Percentiles rank a stretch among this genome's conserved stretches.
Conservation (phyloP, 2,329 filamentous ascomycete genomes). For the Dactylonectria estremocensis region DNA sequence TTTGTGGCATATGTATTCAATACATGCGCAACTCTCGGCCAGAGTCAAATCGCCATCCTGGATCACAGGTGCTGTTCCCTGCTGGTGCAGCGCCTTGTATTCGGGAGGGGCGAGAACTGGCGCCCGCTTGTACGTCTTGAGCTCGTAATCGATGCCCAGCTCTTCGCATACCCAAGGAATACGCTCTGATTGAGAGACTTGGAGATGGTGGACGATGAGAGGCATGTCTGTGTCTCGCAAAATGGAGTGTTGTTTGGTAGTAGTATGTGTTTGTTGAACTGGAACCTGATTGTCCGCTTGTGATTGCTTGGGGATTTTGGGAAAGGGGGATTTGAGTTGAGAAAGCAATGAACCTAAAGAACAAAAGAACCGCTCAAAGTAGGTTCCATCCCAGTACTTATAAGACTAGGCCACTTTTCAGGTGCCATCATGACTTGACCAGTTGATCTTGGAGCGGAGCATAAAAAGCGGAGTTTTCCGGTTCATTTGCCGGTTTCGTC, state of each 20-base stretch:
- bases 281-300: too few species aligned
- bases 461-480: constrained; percentile 11
- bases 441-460: neutral
- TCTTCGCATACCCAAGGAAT: constrained; percentile 77
- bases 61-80: constrained; percentile 73
- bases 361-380: neutral
- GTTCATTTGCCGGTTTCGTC: constrained; percentile 31
- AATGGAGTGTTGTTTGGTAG: neutral
- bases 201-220: constrained; percentile 68
- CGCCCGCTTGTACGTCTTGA: constrained; percentile 40
- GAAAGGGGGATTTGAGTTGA: too few species aligned
- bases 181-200: constrained; percentile 74
- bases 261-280: neutral
- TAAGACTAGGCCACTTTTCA: neutral
- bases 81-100: constrained; percentile 55
- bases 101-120: constrained; percentile 42
- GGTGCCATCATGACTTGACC: neutral
- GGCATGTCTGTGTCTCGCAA: constrained; percentile 31
- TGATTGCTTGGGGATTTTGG: neutral
- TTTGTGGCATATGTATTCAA: constrained; percentile 73
- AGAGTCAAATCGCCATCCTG: constrained; percentile 67
- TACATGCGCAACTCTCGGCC: constrained; percentile 72
- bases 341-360: neutral
- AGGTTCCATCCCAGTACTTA: constrained; percentile 23
- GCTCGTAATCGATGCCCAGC: constrained; percentile 67